phyloP scores from a whole-genome alignment of 2,329 filamentous ascomycete species.

The Diplodia seriata region DNA sequence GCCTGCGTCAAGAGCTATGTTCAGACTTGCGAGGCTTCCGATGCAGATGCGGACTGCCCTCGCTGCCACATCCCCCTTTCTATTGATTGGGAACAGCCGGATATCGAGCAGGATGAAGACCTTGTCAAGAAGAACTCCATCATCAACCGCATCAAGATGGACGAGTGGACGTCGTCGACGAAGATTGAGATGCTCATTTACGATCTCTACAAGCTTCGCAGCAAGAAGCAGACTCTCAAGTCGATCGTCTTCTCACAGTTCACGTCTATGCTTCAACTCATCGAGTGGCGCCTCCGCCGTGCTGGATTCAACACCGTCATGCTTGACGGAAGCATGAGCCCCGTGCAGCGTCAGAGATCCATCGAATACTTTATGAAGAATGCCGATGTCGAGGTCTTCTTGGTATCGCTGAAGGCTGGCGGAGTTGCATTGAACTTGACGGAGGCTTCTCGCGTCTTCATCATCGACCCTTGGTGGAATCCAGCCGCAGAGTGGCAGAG shows the following conservation, averaged over 20 bases:
- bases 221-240: constrained; percentile 91
- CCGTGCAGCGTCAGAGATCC: constrained; percentile 87
- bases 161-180: constrained; percentile 96
- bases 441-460: constrained; percentile 93
- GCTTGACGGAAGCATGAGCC: constrained; percentile 97
- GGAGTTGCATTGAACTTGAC: constrained; percentile 95
- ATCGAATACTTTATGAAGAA: constrained; percentile 98
- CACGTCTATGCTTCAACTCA: constrained; percentile 94
- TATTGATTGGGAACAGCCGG: constrained; percentile 93
- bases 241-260: constrained; percentile 98
- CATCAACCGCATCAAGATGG: constrained; percentile 98
- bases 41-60: constrained; percentile 73
- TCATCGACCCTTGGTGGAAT: constrained; percentile 99
- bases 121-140: constrained; percentile 94
- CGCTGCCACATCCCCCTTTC: constrained; percentile 87
- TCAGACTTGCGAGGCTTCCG: constrained; percentile 72
- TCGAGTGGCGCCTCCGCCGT: constrained; percentile 93
- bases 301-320: constrained; percentile 99
- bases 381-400: constrained; percentile 90
- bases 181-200: constrained; percentile 98
- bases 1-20: constrained; percentile 82
- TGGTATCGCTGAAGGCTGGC: constrained; percentile 94
- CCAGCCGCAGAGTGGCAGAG: constrained; percentile 99
- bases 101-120: constrained; percentile 89
- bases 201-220: constrained; percentile 88